phyloP scores from a whole-genome alignment of 176 grass and related monocot genomes.

The Otatea glauca region DNA sequence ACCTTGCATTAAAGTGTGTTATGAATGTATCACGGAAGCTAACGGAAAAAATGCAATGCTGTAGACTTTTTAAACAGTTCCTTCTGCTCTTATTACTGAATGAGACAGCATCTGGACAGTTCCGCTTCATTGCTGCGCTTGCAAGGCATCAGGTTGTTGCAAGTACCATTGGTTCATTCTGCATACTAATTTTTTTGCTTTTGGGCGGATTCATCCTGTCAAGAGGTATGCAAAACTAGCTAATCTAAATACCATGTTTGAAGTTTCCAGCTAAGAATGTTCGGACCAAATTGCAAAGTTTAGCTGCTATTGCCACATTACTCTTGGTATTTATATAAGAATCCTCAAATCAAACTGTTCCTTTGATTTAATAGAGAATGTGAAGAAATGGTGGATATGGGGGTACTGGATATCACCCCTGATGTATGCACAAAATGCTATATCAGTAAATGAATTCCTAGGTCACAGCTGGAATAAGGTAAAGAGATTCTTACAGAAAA shows the following conservation, averaged over 20 bases:
- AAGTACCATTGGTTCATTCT: conserved; percentile 64
- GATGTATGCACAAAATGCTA: conserved; percentile 75
- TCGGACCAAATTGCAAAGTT: neutral
- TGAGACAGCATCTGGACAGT: conserved; percentile 61
- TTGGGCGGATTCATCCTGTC: conserved; percentile 75
- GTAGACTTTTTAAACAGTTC: conserved; percentile 72
- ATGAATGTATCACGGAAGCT: neutral
- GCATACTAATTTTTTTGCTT: conserved; percentile 62
- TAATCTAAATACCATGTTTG: neutral
- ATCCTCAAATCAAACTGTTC: neutral
- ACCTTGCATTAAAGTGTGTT: neutral
- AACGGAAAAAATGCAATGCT: conserved; percentile 15
- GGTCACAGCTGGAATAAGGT: conserved; percentile 74
- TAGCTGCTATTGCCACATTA: neutral
- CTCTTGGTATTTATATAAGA: neutral
- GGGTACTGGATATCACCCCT: conserved; percentile 76
- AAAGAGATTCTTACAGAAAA: conserved; percentile 6
- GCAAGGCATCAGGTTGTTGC: conserved; percentile 73
- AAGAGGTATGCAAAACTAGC: conserved; percentile 56
- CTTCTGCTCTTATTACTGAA: conserved; percentile 61
- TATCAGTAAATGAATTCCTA: conserved; percentile 83
- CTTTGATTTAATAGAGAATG: conserved; percentile 56
- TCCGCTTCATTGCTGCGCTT: conserved; percentile 66
- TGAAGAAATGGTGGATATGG: conserved; percentile 92
- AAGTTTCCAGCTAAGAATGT: neutral